phyloP scores from a whole-genome alignment of 306 rosid species.

The Dalbergia cultrata region DNA sequence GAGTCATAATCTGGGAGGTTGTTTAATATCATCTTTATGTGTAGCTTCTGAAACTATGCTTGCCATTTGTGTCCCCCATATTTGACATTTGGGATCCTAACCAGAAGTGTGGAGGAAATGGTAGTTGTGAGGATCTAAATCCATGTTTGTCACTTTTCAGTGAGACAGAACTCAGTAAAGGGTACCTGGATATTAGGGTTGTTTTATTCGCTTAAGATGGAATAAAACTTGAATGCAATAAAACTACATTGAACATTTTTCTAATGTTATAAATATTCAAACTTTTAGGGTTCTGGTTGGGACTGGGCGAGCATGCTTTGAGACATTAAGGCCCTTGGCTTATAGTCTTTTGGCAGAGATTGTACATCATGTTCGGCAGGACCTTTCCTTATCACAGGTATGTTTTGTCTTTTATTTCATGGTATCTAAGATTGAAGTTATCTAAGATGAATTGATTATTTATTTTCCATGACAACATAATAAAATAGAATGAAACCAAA shows the following conservation, averaged over 20 bases:
- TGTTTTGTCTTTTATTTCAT: slow-evolving; percentile 22
- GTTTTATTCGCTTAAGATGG: not conserved
- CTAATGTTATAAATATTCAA: slow-evolving; percentile 40
- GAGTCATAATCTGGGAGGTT: not conserved
- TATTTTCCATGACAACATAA: not conserved
- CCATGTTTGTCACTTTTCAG: slow-evolving; percentile 29
- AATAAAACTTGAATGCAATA: slow-evolving; percentile 10
- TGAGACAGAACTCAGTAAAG: slow-evolving; percentile 29
- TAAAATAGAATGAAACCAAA: not conserved
- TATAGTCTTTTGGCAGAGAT: slow-evolving; percentile 98
- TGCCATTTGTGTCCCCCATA: not conserved
- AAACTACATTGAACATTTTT: slow-evolving; percentile 38
- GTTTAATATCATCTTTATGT: slow-evolving; percentile 2
- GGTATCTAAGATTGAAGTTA: slow-evolving; percentile 35
- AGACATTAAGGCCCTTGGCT: slow-evolving; percentile 95
- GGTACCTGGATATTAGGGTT: not conserved
- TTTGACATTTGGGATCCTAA: slow-evolving; percentile 19
- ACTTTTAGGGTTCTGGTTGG: slow-evolving; percentile 90
- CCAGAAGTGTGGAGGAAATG: not conserved
- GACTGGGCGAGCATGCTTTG: slow-evolving; percentile 97
- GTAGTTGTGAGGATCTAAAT: slow-evolving; percentile 23
- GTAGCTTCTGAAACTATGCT: slow-evolving; percentile 22
- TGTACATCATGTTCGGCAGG: slow-evolving; percentile 97
- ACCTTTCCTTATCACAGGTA: slow-evolving; percentile 93
- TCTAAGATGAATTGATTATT: slow-evolving; percentile 5